Percentiles rank a stretch among this genome's conserved stretches.
phyloP scores from a whole-genome alignment of 2,329 filamentous ascomycete species.

The Trichoderma lentiforme region DNA sequence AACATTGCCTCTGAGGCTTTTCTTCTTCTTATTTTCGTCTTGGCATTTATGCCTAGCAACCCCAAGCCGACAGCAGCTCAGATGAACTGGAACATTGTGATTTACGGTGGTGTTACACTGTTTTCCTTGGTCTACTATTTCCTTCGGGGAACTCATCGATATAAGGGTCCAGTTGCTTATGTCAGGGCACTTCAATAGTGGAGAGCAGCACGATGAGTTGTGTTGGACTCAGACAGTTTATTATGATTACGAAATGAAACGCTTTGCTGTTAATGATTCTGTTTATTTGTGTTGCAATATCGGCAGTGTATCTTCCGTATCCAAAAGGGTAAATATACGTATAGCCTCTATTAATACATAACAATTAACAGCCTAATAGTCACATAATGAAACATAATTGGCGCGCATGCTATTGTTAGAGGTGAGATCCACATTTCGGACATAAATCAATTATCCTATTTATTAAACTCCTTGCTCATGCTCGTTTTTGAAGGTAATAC shows the following conservation, averaged over 20 bases:
- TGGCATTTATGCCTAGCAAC: not conserved
- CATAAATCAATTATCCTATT: slow-evolving; percentile 2
- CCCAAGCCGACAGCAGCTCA: not conserved
- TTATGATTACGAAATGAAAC: not conserved
- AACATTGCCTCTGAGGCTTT: not conserved
- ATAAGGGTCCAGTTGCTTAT: not conserved
- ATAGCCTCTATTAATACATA: not conserved
- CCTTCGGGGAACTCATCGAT: not conserved
- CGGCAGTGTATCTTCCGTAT: not conserved
- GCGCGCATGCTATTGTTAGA: not conserved
- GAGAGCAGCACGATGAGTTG: not conserved
- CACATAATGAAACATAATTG: not conserved
- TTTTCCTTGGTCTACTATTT: not conserved
- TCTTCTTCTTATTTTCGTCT: not conserved
- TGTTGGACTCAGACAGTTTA: not conserved
- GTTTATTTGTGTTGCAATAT: not conserved
- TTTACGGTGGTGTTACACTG: not conserved
- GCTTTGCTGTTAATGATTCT: not conserved
- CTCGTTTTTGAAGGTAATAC: not conserved
- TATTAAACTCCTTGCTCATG: not conserved
- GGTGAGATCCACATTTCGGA: not conserved
- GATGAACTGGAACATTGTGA: slow-evolving; percentile 7
- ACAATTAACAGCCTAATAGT: slow-evolving; percentile 9
- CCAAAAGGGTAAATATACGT: not conserved
- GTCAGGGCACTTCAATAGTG: not conserved